A percentile compares a stretch with the other conserved stretches of the same genome.
phyloP scores from a whole-genome alignment of 2,329 filamentous ascomycete species.

The Ilyonectria destructans region DNA sequence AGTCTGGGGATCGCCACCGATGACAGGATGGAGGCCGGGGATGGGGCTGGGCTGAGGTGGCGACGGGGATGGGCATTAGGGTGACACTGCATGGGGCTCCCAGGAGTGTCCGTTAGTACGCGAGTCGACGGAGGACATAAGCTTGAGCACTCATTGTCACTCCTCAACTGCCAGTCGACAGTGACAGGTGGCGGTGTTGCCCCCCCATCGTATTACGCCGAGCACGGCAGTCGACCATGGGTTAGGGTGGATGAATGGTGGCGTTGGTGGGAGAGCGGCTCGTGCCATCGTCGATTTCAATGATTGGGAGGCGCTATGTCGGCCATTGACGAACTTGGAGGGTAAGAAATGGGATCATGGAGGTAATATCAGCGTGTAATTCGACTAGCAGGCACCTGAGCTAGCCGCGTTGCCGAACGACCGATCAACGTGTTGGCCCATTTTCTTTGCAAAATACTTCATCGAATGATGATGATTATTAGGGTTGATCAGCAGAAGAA shows the following conservation, averaged over 20 bases:
- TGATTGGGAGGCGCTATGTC: conserved; percentile 9
- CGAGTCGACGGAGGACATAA: background rate
- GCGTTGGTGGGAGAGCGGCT: background rate
- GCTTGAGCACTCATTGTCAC: background rate
- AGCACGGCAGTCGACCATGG: background rate
- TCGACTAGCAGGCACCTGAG: background rate
- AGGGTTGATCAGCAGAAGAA: background rate
- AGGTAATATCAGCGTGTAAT: background rate
- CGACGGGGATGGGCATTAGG: background rate
- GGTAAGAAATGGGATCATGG: background rate
- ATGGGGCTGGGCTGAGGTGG: conserved; percentile 3
- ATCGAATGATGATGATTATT: background rate
- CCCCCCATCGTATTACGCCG: background rate
- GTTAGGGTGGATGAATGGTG: background rate
- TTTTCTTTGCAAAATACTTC: background rate
- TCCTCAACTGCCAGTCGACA: background rate
- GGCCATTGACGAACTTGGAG: background rate
- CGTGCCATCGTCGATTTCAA: background rate
- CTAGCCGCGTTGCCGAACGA: background rate
- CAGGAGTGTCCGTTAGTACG: background rate
- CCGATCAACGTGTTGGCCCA: background rate
- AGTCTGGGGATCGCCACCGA: conserved; percentile 2
- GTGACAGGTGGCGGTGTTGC: background rate
- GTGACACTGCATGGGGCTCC: conserved; percentile 1
- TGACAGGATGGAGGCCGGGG: background rate